Evolutionary conservation across 2,329 filamentous ascomycete genomes (phyloP).

Genomic region (Tolypocladium nubicola): DNA sequence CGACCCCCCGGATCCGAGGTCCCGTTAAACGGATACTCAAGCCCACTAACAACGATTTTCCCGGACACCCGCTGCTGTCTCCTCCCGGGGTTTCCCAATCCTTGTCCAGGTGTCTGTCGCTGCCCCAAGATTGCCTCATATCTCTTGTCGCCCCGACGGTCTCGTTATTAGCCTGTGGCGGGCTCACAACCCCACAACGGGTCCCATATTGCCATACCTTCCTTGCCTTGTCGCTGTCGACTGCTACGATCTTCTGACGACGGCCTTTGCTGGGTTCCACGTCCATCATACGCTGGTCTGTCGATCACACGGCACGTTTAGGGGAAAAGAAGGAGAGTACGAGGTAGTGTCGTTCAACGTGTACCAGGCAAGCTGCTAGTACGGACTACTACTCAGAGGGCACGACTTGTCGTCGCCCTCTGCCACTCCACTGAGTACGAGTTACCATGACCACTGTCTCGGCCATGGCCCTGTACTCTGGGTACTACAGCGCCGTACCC

Average conservation of each 20-base stretch:
- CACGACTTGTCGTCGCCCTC: slow-evolving; percentile 7
- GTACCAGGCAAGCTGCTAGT: slow-evolving; percentile 1
- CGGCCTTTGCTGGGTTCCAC: slow-evolving; percentile 1
- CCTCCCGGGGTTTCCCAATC: neutral
- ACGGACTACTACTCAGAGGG: slow-evolving; percentile 3
- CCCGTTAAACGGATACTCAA: neutral
- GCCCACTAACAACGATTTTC: slow-evolving; percentile 3
- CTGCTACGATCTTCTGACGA: neutral
- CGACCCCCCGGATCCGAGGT: slow-evolving; percentile 3
- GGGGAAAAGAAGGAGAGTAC: neutral
- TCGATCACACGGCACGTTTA: neutral
- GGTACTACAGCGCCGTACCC: slow-evolving; percentile 11
- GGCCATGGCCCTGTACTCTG: slow-evolving; percentile 14
- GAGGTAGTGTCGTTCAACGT: slow-evolving; percentile 3
- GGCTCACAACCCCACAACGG: slow-evolving; percentile 5
- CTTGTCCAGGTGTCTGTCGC: slow-evolving; percentile 1
- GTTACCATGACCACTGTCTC: slow-evolving; percentile 8
- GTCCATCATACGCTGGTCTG: neutral
- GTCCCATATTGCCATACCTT: neutral
- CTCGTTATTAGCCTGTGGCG: slow-evolving; percentile 2
- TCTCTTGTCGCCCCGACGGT: neutral
- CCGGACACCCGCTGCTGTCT: neutral
- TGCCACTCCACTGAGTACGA: slow-evolving; percentile 5
- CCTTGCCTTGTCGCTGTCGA: neutral
- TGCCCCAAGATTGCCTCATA: slow-evolving; percentile 4